These are phyloP conservation scores for Selenicereus undatus DNA, from an alignment of 148 eudicot genomes.

Conservation along the genomic window DNA sequence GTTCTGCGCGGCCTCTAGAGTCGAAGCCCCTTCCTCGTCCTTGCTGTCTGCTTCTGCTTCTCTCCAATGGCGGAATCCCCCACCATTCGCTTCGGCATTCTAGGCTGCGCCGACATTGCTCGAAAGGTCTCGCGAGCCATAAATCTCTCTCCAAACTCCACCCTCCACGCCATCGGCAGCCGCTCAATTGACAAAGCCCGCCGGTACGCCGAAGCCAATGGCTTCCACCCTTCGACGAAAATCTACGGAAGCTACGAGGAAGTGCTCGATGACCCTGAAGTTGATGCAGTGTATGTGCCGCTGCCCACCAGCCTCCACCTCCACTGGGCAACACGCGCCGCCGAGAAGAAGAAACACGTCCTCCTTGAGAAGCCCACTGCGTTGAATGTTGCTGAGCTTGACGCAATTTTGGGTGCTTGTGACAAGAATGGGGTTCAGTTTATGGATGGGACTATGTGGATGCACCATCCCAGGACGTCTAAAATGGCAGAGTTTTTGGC, in stretches of 20 bases:
- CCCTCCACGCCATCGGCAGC: conserved; percentile 56
- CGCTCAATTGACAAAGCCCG: conserved; percentile 59
- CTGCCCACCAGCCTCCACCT: conserved; percentile 71
- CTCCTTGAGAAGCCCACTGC: conserved; percentile 78
- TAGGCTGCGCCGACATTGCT: conserved; percentile 79
- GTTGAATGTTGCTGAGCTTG: conserved; percentile 49
- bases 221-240: conserved; percentile 41
- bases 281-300: conserved; percentile 74
- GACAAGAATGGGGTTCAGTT: conserved; percentile 56
- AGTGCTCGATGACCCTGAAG: conserved; percentile 55
- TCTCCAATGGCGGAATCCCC: conserved; percentile 22
- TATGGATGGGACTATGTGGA: conserved; percentile 75
- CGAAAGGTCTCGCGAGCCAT: conserved; percentile 66
- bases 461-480: conserved; percentile 48
- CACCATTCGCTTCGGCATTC: conserved; percentile 46
- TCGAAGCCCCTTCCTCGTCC: not conserved
- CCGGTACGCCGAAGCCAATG: conserved; percentile 37
- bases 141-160: conserved; percentile 44
- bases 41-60: not conserved
- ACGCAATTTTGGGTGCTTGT: conserved; percentile 49
- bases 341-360: conserved; percentile 69
- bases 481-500: conserved; percentile 35
- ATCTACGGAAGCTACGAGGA: conserved; percentile 55
- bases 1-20: not conserved
- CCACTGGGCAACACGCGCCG: conserved; percentile 61